Evolutionary conservation across 2,329 filamentous ascomycete species (phyloP), one percentile per base, ranked within the genome.

Genomic region (Ophiocordyceps robertsii): DNA sequence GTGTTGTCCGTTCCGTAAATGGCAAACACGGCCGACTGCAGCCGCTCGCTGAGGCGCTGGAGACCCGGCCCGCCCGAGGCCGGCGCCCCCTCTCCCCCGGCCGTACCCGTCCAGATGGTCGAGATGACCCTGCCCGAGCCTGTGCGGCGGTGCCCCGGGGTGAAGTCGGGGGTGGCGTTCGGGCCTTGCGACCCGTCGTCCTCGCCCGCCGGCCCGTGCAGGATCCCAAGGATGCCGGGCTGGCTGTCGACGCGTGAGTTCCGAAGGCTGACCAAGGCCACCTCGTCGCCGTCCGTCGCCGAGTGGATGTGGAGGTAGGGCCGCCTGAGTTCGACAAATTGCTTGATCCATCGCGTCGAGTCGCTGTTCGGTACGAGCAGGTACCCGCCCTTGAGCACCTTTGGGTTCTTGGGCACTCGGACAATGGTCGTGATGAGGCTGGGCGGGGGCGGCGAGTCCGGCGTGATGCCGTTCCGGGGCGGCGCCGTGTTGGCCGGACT

Each of bases 1-100:
- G 89, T 95, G 62, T 95, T 95, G 60, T 92, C 84, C 46, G 83
- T 85, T 36, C 86, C 90, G 57, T 96, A 98, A 40, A 98, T 77
- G 12, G 92, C 92, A 70, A 95, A 98, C 35, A 96, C 84, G 50
- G 84, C 82, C 4, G 78, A 73, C 53, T 77, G 73, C 60, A 73
- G 66, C 61, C 77, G 61, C 55, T 76, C 72, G 56, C 68, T 75
- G 24, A 79, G 63, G 24, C 70, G 66, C 44, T 68, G 67, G 6
- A 78, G 62, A 6, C 72, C 71, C 29, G 29, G 21, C 10, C 33
- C 33, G 33, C 33, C 33, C 9, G 33, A 16, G 12, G 33, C 4
- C 14, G 46, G 43, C 19, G 51, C 47, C 17, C 44, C 45, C 31
- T 52, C 52, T 12, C 66, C 65, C 8, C n/a, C n/a, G n/a, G 62